These are phyloP conservation scores for Saccharomycodes ludwigii DNA, from an alignment of 805 yeast species.

Conservation along the genomic window DNA sequence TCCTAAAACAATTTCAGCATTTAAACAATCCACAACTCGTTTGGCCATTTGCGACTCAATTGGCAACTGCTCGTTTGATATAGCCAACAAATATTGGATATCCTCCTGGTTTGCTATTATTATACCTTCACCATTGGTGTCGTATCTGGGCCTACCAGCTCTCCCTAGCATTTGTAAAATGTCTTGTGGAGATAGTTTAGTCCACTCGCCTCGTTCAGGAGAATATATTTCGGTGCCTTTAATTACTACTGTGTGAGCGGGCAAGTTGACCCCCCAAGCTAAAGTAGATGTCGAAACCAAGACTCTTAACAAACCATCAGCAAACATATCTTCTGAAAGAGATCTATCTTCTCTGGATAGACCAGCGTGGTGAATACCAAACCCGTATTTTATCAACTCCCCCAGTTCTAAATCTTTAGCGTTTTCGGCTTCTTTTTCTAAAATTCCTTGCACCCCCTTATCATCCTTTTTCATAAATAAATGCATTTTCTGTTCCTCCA, in stretches of 20 bases:
- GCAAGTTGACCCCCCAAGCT: conserved; percentile 96
- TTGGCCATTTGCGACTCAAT: conserved; percentile 80
- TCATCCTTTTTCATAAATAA: conserved; percentile 34
- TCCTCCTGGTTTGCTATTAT: conserved; percentile 81
- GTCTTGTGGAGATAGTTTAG: conserved; percentile 88
- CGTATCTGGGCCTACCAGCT: conserved; percentile 95
- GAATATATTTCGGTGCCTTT: conserved; percentile 91
- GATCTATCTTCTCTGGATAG: conserved; percentile 59
- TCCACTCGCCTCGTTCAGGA: conserved; percentile 84
- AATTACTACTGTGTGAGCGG: conserved; percentile 88
- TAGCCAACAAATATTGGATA: conserved; percentile 76
- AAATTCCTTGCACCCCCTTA: conserved; percentile 48
- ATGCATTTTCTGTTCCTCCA: conserved; percentile 40
- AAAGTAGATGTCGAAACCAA: conserved; percentile 85
- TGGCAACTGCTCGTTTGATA: conserved; percentile 83
- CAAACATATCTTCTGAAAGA: conserved; percentile 73
- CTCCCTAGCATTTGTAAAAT: conserved; percentile 95
- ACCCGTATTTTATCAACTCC: conserved; percentile 53
- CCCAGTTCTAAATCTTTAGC: conserved; percentile 42
- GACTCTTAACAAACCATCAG: conserved; percentile 75
- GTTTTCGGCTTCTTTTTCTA: conserved; percentile 48
- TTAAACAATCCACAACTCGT: conserved; percentile 57
- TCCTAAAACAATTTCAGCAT: conserved; percentile 81
- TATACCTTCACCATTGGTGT: conserved; percentile 85
- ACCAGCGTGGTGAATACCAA: conserved; percentile 92